phyloP scores from a whole-genome alignment of 164 flowering plant species.

The Dillenia turbinata region DNA sequence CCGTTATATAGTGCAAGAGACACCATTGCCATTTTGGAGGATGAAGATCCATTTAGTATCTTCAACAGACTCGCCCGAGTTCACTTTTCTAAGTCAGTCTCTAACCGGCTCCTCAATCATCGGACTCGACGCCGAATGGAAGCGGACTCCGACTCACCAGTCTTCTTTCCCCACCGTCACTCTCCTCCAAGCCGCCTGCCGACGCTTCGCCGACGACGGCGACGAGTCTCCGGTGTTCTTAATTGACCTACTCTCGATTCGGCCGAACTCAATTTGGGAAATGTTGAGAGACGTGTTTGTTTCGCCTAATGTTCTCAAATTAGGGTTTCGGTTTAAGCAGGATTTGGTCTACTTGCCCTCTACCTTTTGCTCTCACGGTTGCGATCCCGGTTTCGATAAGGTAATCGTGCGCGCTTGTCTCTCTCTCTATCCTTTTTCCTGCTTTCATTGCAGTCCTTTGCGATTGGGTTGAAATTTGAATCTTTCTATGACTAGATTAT shows the following conservation, averaged over 20 bases:
- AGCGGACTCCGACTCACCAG: conserved; percentile 41
- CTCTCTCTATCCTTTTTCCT: too few species aligned
- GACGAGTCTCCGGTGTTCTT: conserved; percentile 48
- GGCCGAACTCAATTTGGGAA: conserved; percentile 46
- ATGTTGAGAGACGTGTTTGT: conserved; percentile 49
- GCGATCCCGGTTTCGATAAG: conserved; percentile 63
- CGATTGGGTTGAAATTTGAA: too few species aligned
- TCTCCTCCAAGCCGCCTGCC: conserved; percentile 88
- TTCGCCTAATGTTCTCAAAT: conserved; percentile 60
- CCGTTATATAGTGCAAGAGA: background rate
- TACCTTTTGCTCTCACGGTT: conserved; percentile 58
- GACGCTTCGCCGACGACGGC: conserved; percentile 16
- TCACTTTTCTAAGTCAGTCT: conserved; percentile 42
- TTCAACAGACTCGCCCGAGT: conserved; percentile 65
- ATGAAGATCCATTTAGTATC: conserved; percentile 40
- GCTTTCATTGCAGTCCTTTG: too few species aligned
- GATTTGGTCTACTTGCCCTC: conserved; percentile 76
- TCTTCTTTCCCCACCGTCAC: conserved; percentile 63
- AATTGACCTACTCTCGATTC: conserved; percentile 50
- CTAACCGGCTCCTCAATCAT: conserved; percentile 54
- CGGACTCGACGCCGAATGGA: conserved; percentile 96
- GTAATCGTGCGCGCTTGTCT: conserved; percentile 20
- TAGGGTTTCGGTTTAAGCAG: conserved; percentile 88
- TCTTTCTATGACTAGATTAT: too few species aligned
- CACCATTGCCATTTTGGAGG: background rate